Conservation (phyloP, 768 basidiomycete genomes). For the Rhizopogon rudus region DNA sequence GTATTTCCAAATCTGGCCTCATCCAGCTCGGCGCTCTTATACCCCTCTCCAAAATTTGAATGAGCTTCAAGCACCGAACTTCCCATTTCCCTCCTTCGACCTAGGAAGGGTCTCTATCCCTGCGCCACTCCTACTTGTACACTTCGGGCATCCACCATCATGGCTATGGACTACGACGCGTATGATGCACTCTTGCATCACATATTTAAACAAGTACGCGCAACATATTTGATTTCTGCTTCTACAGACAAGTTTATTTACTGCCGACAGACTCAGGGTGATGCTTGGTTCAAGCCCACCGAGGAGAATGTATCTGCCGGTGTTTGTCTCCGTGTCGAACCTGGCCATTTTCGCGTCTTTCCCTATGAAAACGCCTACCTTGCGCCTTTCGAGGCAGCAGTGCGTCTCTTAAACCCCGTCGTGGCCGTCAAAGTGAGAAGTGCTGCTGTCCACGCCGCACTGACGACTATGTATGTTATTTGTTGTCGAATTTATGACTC, state of each 20-base stretch:
- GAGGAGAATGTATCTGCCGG: slow-evolving; percentile 79
- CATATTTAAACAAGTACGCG: slow-evolving; percentile 66
- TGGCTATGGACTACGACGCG: slow-evolving; percentile 57
- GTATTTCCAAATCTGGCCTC: background rate
- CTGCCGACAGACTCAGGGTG: slow-evolving; percentile 61
- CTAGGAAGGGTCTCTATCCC: background rate
- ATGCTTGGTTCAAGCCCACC: slow-evolving; percentile 83
- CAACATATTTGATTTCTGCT: background rate
- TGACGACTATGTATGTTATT: slow-evolving; percentile 57
- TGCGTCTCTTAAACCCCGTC: slow-evolving; percentile 72
- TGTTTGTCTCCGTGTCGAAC: slow-evolving; percentile 67
- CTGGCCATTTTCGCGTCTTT: slow-evolving; percentile 72
- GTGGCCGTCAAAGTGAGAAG: slow-evolving; percentile 80
- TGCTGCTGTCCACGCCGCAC: slow-evolving; percentile 75
- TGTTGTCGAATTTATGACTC: background rate
- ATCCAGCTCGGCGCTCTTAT: slow-evolving; percentile 6
- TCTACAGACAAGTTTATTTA: background rate
- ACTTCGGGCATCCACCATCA: slow-evolving; percentile 11
- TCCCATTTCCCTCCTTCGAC: slow-evolving; percentile 1
- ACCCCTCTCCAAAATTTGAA: slow-evolving; percentile 3
- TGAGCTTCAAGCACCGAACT: background rate
- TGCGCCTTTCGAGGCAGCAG: slow-evolving; percentile 77
- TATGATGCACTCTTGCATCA: slow-evolving; percentile 78
- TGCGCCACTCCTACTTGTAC: background rate
- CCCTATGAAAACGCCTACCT: slow-evolving; percentile 83